Percentiles rank a stretch among this genome's conserved stretches.
phyloP scores from a whole-genome alignment of 2,329 filamentous ascomycete species.

The Chrysosphaeria jannelii region DNA sequence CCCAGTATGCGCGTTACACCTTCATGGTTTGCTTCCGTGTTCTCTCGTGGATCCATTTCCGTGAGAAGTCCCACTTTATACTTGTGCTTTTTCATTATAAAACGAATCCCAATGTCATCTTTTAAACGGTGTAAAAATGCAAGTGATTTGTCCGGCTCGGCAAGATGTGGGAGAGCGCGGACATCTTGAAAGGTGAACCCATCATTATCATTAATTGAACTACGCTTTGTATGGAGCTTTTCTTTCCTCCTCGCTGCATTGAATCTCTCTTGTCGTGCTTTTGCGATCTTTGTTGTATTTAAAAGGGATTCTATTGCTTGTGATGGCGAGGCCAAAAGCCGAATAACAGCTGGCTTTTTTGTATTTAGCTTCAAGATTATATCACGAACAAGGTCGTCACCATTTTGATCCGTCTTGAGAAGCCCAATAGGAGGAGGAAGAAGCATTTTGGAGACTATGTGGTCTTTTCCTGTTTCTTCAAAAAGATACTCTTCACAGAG shows the following conservation, averaged over 20 bases:
- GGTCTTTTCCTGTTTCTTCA: too few relatives aligned
- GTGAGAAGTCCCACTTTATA: slow-evolving; percentile 69
- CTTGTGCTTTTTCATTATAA: slow-evolving; percentile 55
- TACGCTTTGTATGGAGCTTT: too few relatives aligned
- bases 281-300: neutral
- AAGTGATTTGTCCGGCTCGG: slow-evolving; percentile 38
- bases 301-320: slow-evolving; percentile 4
- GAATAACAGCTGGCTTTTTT: too few relatives aligned
- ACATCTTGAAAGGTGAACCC: slow-evolving; percentile 56
- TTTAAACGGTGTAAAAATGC: slow-evolving; percentile 46
- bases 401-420: too few relatives aligned
- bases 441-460: slow-evolving; percentile 6
- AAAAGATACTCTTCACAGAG: too few relatives aligned
- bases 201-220: too few relatives aligned
- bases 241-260: neutral
- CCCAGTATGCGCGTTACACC: slow-evolving; percentile 49
- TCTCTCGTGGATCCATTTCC: slow-evolving; percentile 73
- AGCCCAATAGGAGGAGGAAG: slow-evolving; percentile 6
- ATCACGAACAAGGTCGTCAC: too few relatives aligned
- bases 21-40: slow-evolving; percentile 45
- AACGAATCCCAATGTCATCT: slow-evolving; percentile 59
- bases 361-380: too few relatives aligned
- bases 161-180: slow-evolving; percentile 46
- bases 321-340: too few relatives aligned
- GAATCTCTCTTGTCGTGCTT: neutral